Conservation (phyloP, 2,329 filamentous ascomycete genomes). For the Fusarium hostae region DNA sequence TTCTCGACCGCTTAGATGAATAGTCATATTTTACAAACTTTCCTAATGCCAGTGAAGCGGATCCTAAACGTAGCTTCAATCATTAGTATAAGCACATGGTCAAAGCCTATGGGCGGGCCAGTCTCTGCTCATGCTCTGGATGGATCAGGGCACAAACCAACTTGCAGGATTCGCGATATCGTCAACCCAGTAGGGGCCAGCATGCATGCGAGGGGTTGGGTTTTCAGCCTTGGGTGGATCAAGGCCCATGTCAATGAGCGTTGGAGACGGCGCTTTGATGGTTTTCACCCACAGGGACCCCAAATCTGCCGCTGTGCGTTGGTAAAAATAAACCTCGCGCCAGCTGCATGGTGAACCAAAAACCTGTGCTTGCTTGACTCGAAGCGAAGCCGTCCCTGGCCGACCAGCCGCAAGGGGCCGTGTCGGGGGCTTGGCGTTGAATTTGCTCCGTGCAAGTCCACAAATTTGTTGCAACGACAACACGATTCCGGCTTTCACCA, state of each 20-base stretch:
- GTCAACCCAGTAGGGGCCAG: slow-evolving; percentile 37
- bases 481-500: slow-evolving; percentile 16
- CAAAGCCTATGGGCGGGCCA: slow-evolving; percentile 16
- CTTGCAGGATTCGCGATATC: slow-evolving; percentile 34
- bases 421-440: slow-evolving; percentile 22
- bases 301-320: slow-evolving; percentile 34
- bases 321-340: slow-evolving; percentile 45
- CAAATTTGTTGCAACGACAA: slow-evolving; percentile 18
- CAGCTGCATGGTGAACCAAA: slow-evolving; percentile 31
- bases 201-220: slow-evolving; percentile 44
- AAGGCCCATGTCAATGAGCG: slow-evolving; percentile 33
- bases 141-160: slow-evolving; percentile 28
- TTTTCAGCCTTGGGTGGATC: slow-evolving; percentile 32
- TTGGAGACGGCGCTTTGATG: slow-evolving; percentile 33
- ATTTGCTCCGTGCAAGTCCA: slow-evolving; percentile 1
- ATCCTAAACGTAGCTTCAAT: background rate
- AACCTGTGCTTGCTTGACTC: slow-evolving; percentile 35
- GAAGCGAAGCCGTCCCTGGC: slow-evolving; percentile 42
- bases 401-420: slow-evolving; percentile 38
- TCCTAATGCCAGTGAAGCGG: background rate
- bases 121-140: slow-evolving; percentile 6
- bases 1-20: background rate
- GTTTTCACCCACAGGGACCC: slow-evolving; percentile 37
- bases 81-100: background rate
- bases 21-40: background rate